These are phyloP conservation scores for Taiozyma sp. DNA, from an alignment of 1,139 yeast species.

Conservation along the genomic window DNA sequence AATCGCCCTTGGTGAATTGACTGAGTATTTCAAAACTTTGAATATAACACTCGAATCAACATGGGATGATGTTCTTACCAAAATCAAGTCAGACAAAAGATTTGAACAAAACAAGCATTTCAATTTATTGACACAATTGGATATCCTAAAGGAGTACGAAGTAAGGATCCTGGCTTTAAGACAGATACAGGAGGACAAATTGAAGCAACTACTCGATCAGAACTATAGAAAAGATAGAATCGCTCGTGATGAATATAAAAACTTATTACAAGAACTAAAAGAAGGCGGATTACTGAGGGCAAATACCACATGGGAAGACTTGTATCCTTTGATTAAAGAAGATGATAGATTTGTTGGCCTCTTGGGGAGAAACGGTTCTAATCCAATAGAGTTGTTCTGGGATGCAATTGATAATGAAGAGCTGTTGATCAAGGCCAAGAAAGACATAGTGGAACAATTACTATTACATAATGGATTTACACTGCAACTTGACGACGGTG, in stretches of 20 bases:
- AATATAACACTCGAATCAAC: constrained; percentile 18
- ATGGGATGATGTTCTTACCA: constrained; percentile 33
- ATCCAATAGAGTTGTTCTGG: constrained; percentile 73
- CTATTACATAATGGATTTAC: constrained; percentile 32
- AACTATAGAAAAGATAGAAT: constrained; percentile 55
- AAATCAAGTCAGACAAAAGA: constrained; percentile 42
- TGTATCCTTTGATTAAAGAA: constrained; percentile 46
- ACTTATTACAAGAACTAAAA: constrained; percentile 35
- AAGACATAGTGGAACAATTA: constrained; percentile 51
- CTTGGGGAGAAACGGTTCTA: constrained; percentile 77
- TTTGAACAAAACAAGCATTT: constrained; percentile 58
- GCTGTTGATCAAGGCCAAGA: constrained; percentile 49
- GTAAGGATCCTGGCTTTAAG: constrained; percentile 40
- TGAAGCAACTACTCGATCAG: constrained; percentile 31
- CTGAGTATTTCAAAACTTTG: constrained; percentile 36
- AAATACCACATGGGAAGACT: constrained; percentile 53
- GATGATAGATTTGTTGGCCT: constrained; percentile 55
- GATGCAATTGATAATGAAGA: constrained; percentile 65
- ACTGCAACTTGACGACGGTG: constrained; percentile 14
- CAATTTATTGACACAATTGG: constrained; percentile 45
- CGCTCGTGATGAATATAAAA: constrained; percentile 56
- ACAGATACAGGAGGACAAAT: constrained; percentile 31
- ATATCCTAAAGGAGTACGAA: constrained; percentile 52
- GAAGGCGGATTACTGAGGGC: constrained; percentile 42
- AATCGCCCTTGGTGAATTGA: constrained; percentile 49